Percentiles rank a stretch among this genome's conserved stretches.
Evolutionary conservation across 2,329 filamentous ascomycete genomes (phyloP).

Genomic region (Cladosporium cucumerinum): DNA sequence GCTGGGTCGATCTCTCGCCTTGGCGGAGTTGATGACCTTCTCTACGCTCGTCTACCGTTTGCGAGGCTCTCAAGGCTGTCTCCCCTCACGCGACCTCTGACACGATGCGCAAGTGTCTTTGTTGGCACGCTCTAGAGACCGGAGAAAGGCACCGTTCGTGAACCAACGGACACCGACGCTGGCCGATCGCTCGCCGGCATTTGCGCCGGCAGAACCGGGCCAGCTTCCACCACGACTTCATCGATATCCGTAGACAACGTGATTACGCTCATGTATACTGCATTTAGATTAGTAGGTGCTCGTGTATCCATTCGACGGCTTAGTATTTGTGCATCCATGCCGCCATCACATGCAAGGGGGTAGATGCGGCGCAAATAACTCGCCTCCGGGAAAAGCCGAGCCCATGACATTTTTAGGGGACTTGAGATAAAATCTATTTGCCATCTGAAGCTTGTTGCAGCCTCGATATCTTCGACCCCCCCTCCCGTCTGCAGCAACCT

Average conservation of each 20-base stretch:
- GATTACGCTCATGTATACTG: not conserved
- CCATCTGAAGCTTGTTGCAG: not conserved
- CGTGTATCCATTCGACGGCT: not conserved
- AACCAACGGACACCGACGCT: not conserved
- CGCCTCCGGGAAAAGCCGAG: not conserved
- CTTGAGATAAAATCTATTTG: not conserved
- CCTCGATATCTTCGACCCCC: not conserved
- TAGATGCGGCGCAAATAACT: not conserved
- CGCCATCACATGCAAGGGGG: not conserved
- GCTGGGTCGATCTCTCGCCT: conserved; percentile 10
- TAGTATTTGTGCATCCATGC: not conserved
- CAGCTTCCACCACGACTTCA: not conserved
- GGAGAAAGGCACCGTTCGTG: not conserved
- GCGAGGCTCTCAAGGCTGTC: not conserved
- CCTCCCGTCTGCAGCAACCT: not conserved
- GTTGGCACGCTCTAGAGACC: not conserved
- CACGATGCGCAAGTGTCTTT: not conserved
- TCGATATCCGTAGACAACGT: not conserved
- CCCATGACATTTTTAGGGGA: not conserved
- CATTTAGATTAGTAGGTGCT: not conserved
- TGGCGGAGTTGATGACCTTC: conserved; percentile 12
- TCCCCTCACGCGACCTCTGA: conserved; percentile 6
- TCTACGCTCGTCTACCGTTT: conserved; percentile 6
- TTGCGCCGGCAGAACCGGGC: not conserved
- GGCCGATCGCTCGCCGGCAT: not conserved